Evolutionary conservation across 257 asterid genomes (phyloP), one percentile per base, ranked within the genome.

Genomic region (Echium plantagineum): DNA sequence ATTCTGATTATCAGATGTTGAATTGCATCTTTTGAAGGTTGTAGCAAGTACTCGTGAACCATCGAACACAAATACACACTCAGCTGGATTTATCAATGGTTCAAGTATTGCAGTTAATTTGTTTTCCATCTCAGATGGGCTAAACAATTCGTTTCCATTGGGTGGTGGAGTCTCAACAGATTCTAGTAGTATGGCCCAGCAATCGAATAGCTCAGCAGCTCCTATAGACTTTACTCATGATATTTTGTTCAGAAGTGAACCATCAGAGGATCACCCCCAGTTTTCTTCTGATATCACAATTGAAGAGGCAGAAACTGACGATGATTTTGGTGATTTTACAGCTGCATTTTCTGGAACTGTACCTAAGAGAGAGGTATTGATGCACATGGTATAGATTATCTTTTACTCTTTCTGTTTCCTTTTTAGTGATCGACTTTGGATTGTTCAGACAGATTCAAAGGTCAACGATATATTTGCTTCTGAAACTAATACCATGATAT

Each of bases 321-420:
- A 79, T 30, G 87, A 78, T 66, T 79, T 81, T 77, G 94, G 88
- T 67, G 88, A 81, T 12, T 85, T 88, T 74, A 69, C 82, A 17
- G 69, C 72, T 51, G 93, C 90, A 52, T 71, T 71, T 49, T 66
- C 75, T 53, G 86, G 66, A 74, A 66, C 67, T 75, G 86, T 55
- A 68, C 62, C 69, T 66, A 64, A 62, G 62, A 63, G 59, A 47
- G 79, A 64, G 80, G 95, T 88, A 52, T 48, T 49, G 24, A 48
- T 8, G 38, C 52, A 3, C 9, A 38, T 55, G 57, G 10, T 53
- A 17, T 53, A 6, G 3, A n/a, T n/a, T 53, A 1, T 53, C 15
- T n/a, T 53, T 53, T 10, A 2, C 19, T 53, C 57, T 53, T 8
- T 18, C 57, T 53, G 5, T 53, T 19, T 53, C 57, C 15, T 53